Evolutionary conservation across 148 eudicot species (phyloP), one percentile per base, ranked within the genome.

Genomic region (Linanthus parryae): DNA sequence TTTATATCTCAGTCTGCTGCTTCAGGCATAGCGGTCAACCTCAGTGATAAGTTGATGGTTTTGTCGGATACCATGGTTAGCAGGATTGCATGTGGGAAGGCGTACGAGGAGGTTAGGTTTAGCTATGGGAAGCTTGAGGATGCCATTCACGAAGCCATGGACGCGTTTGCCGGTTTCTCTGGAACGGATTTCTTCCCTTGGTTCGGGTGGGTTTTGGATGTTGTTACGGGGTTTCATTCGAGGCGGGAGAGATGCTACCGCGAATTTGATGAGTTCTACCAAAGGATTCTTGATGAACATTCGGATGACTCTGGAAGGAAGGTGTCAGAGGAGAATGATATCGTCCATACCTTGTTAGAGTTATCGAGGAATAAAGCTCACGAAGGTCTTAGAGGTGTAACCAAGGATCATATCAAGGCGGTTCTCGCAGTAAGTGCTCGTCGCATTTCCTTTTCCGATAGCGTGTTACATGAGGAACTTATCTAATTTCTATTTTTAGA

Each of bases 381-480:
- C 9, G 12, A 16, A 0, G 35, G 35, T 27, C 24, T 48, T n/a
- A n/a, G n/a, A n/a, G n/a, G n/a, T n/a, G n/a, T n/a, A 13, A 17
- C 35, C 53, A 48, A 18, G 29, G 35, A 48, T 5, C 37, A 48
- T 17, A 48, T 48, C 7, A 48, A 48, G 23, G 53, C 36, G 3
- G 11, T 27, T 5, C 36, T 48, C 4, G 17, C 29, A 21, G 53
- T 48, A 48, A 2, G 22, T 9, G 8, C 10, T 9, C n/a, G 14
- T 36, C 40, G 10, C 10, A 9, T 36, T 36, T 36, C 35, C 35
- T 31, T 31, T n/a, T n/a, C n/a, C n/a, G n/a, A n/a, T n/a, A n/a
- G n/a, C n/a, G n/a, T n/a, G n/a, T n/a, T n/a, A n/a, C n/a, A n/a
- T n/a, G n/a, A n/a, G n/a, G n/a, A n/a, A n/a, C n/a, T n/a, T n/a